Percentiles rank a stretch among this genome's conserved stretches.
These are phyloP conservation scores for Chamaecrista fasciculata DNA, from an alignment of 306 rosid genomes.

Conservation along the genomic window DNA sequence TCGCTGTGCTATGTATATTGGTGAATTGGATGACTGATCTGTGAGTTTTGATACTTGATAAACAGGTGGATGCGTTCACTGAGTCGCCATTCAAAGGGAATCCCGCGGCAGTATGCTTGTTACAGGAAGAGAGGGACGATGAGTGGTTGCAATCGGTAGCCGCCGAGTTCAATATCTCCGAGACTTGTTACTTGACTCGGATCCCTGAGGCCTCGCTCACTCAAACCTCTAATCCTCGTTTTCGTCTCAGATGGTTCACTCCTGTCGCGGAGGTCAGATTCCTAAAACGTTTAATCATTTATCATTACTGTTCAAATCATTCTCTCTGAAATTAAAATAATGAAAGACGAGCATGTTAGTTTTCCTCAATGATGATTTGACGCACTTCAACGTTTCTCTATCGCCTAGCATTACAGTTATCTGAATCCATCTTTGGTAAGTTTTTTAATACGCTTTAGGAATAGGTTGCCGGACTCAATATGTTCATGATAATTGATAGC, in stretches of 20 bases:
- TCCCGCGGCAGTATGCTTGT: conserved; percentile 69
- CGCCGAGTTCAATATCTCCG: conserved; percentile 53
- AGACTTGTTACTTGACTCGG: conserved; percentile 48
- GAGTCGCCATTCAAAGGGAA: conserved; percentile 72
- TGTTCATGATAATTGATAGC: background rate
- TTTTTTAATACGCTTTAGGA: background rate
- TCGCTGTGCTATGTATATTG: background rate
- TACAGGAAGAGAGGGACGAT: conserved; percentile 56
- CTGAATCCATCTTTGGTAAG: background rate
- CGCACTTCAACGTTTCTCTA: background rate
- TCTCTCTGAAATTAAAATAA: too few relatives aligned
- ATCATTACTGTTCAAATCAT: too few relatives aligned
- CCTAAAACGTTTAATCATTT: too few relatives aligned
- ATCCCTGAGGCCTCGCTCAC: conserved; percentile 23
- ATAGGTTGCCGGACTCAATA: background rate
- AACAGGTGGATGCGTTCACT: conserved; percentile 69
- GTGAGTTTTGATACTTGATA: background rate
- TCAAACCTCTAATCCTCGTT: conserved; percentile 42
- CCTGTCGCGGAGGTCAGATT: conserved; percentile 55
- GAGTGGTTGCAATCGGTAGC: conserved; percentile 64
- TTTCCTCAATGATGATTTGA: too few relatives aligned
- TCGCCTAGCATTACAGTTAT: background rate
- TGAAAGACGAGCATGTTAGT: too few relatives aligned
- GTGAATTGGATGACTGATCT: background rate
- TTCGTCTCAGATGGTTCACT: conserved; percentile 79